Conservation (phyloP, 805 yeast genomes). For the Blastobotrys chiropterorum region DNA sequence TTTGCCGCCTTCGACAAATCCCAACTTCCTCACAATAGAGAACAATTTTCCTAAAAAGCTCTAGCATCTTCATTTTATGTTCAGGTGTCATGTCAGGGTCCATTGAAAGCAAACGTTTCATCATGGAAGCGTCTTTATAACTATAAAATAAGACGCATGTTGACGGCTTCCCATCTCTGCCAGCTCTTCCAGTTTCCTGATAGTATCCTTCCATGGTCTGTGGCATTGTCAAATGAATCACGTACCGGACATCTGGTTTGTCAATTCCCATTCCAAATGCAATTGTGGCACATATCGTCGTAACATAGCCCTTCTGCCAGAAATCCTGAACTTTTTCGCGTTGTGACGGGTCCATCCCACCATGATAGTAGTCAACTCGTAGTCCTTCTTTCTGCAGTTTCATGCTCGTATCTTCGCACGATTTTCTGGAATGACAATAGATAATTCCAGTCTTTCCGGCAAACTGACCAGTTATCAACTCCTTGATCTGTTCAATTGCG, state of each 20-base stretch:
- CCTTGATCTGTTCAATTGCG: slow-evolving; percentile 45
- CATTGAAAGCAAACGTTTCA: slow-evolving; percentile 70
- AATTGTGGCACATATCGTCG: slow-evolving; percentile 91
- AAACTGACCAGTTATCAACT: slow-evolving; percentile 41
- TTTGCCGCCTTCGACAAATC: slow-evolving; percentile 86
- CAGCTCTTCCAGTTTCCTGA: slow-evolving; percentile 98
- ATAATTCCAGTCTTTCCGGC: slow-evolving; percentile 72
- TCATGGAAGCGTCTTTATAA: slow-evolving; percentile 68
- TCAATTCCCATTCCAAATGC: slow-evolving; percentile 99
- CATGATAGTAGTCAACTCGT: slow-evolving; percentile 77
- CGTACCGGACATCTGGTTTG: slow-evolving; percentile 90
- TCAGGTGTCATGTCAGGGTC: slow-evolving; percentile 60
- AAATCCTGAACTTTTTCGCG: slow-evolving; percentile 61
- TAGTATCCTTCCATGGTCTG: slow-evolving; percentile 92
- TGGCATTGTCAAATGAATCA: slow-evolving; percentile 82
- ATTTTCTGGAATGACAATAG: slow-evolving; percentile 83
- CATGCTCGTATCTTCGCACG: slow-evolving; percentile 77
- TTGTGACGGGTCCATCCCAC: slow-evolving; percentile 83
- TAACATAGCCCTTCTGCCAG: slow-evolving; percentile 73
- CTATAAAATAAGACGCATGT: slow-evolving; percentile 79
- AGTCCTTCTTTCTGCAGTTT: slow-evolving; percentile 56
- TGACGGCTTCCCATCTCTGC: slow-evolving; percentile 83
- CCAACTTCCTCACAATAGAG: slow-evolving; percentile 87
- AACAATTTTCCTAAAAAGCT: slow-evolving; percentile 73
- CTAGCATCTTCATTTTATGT: slow-evolving; percentile 69